Conservation (phyloP, 2,329 filamentous ascomycete species). For the Fonsecaea monophora region DNA sequence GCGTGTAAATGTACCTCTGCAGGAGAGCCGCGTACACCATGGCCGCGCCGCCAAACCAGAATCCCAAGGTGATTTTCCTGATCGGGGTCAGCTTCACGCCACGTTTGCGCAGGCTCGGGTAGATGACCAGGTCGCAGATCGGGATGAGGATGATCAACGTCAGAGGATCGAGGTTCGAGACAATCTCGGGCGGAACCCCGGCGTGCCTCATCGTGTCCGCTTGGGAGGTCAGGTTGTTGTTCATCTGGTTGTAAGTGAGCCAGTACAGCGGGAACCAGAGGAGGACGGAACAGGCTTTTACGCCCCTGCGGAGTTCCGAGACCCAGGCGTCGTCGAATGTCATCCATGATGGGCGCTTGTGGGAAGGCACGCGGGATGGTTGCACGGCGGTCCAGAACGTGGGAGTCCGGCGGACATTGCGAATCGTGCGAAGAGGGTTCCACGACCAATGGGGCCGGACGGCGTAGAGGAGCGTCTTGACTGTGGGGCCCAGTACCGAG, state of each 20-base stretch:
- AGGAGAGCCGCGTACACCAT: conserved; percentile 65
- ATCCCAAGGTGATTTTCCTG: conserved; percentile 62
- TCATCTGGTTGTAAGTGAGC: conserved; percentile 38
- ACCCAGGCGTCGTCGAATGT: conserved; percentile 81
- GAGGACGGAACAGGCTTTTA: conserved; percentile 74
- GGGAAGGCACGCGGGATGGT: conserved; percentile 66
- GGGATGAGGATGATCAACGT: conserved; percentile 60
- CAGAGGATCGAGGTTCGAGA: conserved; percentile 66
- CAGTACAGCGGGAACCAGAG: conserved; percentile 61
- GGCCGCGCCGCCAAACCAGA: conserved; percentile 58
- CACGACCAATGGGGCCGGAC: conserved; percentile 69
- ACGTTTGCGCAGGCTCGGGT: conserved; percentile 61
- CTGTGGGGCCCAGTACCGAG: conserved; percentile 72
- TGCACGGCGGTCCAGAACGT: conserved; percentile 72
- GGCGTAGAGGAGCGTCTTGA: conserved; percentile 65
- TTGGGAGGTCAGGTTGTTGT: conserved; percentile 45
- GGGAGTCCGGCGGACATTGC: conserved; percentile 60
- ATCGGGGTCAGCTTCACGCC: conserved; percentile 66
- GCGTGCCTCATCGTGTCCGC: conserved; percentile 64
- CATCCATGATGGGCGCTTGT: conserved; percentile 72
- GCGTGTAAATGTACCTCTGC: conserved; percentile 65
- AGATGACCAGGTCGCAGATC: conserved; percentile 53
- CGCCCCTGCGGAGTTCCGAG: conserved; percentile 74
- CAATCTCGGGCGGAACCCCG: conserved; percentile 65
- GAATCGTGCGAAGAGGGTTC: conserved; percentile 64